Conservation (phyloP, 2,329 filamentous ascomycete species). For the Microsporum audouinii region DNA sequence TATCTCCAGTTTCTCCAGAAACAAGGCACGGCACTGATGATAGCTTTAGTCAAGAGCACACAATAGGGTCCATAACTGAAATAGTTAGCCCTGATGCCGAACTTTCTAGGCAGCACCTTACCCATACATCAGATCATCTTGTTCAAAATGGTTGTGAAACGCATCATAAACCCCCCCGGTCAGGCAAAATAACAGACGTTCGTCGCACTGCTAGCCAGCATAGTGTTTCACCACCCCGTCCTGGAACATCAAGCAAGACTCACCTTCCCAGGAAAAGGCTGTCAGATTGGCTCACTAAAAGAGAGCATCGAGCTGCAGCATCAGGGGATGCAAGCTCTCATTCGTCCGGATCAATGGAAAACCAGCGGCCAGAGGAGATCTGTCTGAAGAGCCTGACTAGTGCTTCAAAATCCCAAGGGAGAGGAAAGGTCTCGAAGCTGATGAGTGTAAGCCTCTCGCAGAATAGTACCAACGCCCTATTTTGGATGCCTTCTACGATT, state of each 20-base stretch:
- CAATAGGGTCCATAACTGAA: slow-evolving; percentile 1
- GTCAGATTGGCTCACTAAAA: neutral
- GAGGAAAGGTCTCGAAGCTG: slow-evolving; percentile 23
- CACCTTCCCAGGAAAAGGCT: neutral
- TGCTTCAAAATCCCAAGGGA: slow-evolving; percentile 19
- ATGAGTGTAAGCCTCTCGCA: slow-evolving; percentile 29
- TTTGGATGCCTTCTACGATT: slow-evolving; percentile 31
- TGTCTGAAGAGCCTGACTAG: slow-evolving; percentile 23
- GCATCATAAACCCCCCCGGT: neutral
- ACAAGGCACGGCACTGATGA: slow-evolving; percentile 7
- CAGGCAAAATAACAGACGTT: neutral
- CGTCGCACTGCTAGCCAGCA: neutral
- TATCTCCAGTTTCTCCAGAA: slow-evolving; percentile 11
- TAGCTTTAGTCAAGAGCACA: neutral
- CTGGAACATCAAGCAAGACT: neutral
- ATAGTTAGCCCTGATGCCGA: neutral
- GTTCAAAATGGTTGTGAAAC: neutral
- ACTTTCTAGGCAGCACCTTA: neutral
- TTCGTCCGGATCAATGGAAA: slow-evolving; percentile 26
- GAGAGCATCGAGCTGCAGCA: slow-evolving; percentile 5
- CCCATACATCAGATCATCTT: neutral
- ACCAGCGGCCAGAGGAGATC: slow-evolving; percentile 32
- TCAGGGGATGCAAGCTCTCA: slow-evolving; percentile 28
- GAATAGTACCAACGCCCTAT: slow-evolving; percentile 30
- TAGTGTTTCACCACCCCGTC: neutral